phyloP scores from a whole-genome alignment of 1,284 basidiomycete species.

The Neonothopanus nambi region DNA sequence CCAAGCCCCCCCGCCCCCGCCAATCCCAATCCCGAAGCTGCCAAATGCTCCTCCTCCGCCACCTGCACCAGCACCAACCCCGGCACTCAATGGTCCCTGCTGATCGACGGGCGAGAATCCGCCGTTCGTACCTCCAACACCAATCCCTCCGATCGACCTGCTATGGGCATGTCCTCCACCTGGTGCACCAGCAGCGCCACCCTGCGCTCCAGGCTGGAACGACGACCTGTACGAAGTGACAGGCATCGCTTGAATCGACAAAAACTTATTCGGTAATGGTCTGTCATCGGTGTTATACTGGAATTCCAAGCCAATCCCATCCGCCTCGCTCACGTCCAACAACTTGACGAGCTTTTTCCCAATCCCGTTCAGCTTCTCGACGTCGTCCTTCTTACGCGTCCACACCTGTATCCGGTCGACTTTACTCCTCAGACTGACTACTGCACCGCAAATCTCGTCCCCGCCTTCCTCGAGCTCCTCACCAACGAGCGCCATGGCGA shows the following conservation, averaged over 20 bases:
- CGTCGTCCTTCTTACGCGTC: conserved; percentile 82
- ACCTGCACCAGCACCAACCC: background rate
- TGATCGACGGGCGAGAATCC: conserved; percentile 23
- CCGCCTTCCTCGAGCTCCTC: conserved; percentile 81
- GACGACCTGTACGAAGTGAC: conserved; percentile 62
- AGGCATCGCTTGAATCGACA: conserved; percentile 73
- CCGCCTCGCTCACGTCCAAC: conserved; percentile 77
- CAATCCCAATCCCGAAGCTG: conserved; percentile 48
- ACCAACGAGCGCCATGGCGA: conserved; percentile 89
- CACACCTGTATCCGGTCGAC: conserved; percentile 91
- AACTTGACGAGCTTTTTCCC: conserved; percentile 81
- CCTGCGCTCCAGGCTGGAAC: conserved; percentile 37
- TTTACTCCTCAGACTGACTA: conserved; percentile 84
- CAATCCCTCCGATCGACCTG: conserved; percentile 11
- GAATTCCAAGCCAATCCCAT: conserved; percentile 85
- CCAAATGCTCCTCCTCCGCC: conserved; percentile 43
- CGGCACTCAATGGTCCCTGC: conserved; percentile 27
- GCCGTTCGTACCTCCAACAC: background rate
- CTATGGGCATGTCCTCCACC: conserved; percentile 11
- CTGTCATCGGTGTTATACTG: conserved; percentile 83
- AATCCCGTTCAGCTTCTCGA: conserved; percentile 81
- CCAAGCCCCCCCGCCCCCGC: conserved; percentile 21
- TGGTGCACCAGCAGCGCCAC: background rate
- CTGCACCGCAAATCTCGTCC: conserved; percentile 88
- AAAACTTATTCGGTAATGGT: conserved; percentile 74